A percentile compares a stretch with the other conserved stretches of the same genome.
Evolutionary conservation across 345 rosid genomes (phyloP).

Genomic region (Lepidium didymum): DNA sequence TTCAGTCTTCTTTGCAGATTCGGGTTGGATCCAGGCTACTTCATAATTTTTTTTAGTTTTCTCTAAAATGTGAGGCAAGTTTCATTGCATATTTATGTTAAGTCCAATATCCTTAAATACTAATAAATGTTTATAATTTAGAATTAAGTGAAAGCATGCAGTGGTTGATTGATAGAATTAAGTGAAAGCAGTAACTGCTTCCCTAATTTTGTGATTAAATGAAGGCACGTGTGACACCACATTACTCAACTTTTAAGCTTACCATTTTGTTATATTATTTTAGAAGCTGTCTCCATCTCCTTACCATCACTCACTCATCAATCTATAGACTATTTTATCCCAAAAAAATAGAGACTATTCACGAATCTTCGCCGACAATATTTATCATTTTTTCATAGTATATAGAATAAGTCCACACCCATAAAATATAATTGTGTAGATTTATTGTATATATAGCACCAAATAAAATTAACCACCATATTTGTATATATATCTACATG

Average conservation of each 20-base stretch:
- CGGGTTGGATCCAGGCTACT: no score
- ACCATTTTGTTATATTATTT: not conserved
- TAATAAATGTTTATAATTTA: not conserved
- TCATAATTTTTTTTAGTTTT: no score
- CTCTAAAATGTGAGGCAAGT: not conserved
- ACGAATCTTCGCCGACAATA: conserved; percentile 27
- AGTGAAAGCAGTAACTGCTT: conserved; percentile 15
- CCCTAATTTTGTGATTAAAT: conserved; percentile 16
- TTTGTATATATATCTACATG: not conserved
- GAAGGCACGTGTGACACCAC: conserved; percentile 30
- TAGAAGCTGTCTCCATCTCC: conserved; percentile 29
- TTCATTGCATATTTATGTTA: not conserved
- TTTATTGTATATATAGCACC: not conserved
- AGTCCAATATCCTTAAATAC: not conserved
- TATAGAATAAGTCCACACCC: conserved; percentile 10
- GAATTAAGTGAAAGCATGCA: not conserved
- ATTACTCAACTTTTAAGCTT: conserved; percentile 18
- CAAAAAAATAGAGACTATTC: not conserved
- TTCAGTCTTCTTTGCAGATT: no score
- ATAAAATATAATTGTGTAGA: not conserved
- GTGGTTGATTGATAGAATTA: conserved; percentile 17
- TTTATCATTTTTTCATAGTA: not conserved
- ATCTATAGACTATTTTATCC: no score
- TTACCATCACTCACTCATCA: conserved; percentile 30
- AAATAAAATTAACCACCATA: not conserved